Conservation (phyloP, 306 rosid genomes). For the Trifolium fragiferum region DNA sequence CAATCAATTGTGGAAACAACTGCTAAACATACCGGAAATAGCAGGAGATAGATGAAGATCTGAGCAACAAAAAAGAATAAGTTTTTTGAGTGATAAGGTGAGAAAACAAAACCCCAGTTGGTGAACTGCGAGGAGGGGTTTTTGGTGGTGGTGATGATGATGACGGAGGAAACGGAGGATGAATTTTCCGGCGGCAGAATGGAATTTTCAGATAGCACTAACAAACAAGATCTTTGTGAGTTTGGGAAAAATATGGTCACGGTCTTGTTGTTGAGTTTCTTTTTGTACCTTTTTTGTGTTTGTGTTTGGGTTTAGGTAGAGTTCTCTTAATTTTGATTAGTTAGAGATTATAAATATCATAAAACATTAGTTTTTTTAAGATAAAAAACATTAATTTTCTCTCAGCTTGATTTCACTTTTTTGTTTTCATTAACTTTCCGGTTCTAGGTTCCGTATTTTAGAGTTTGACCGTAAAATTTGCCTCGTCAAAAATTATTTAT, state of each 20-base stretch:
- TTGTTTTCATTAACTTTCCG: too few species aligned
- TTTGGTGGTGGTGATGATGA: slow-evolving; percentile 8
- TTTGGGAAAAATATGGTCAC: not conserved
- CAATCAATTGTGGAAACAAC: slow-evolving; percentile 5
- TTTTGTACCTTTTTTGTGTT: not conserved
- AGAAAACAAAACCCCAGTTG: slow-evolving; percentile 24
- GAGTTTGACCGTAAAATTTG: too few species aligned
- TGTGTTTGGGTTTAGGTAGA: not conserved
- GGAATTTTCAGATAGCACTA: slow-evolving; percentile 23
- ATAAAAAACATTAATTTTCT: too few species aligned
- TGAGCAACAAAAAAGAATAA: slow-evolving; percentile 32
- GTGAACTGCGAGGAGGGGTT: slow-evolving; percentile 7
- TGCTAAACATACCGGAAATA: slow-evolving; percentile 46
- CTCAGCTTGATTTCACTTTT: too few species aligned
- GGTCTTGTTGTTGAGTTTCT: not conserved
- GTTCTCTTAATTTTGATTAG: not conserved
- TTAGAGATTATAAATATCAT: too few species aligned
- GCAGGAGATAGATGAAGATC: slow-evolving; percentile 64
- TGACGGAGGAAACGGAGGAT: slow-evolving; percentile 17
- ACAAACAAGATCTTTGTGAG: slow-evolving; percentile 41
- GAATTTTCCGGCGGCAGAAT: slow-evolving; percentile 11
- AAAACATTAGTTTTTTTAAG: too few species aligned
- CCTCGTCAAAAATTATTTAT: too few species aligned
- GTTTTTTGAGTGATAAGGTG: not conserved
- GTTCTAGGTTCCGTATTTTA: too few species aligned